Conservation (phyloP, 169 alveolate genomes). For the Plasmodium knowlesi region DNA sequence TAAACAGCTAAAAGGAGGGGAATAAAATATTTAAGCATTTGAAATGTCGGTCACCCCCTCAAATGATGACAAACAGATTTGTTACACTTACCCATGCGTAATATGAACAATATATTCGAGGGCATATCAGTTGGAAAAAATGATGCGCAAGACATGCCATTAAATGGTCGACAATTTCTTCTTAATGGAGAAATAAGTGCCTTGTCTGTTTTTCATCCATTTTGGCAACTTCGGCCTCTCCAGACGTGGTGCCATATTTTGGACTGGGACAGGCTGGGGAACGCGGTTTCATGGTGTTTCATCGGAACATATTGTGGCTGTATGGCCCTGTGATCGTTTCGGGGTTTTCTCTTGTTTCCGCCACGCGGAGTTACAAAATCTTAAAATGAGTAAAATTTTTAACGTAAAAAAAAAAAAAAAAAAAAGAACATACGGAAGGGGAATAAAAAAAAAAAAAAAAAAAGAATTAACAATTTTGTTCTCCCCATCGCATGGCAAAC, state of each 20-base stretch:
- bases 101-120: not conserved
- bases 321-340: not conserved
- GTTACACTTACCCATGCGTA: not conserved
- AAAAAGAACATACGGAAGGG: not conserved
- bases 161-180: not conserved
- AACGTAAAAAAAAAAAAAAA: not conserved
- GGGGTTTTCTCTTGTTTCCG: too few species aligned
- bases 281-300: not conserved
- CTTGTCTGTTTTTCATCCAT: not conserved
- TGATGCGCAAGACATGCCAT: not conserved
- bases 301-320: not conserved
- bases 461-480: not conserved
- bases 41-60: not conserved
- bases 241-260: not conserved
- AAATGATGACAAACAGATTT: not conserved
- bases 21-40: not conserved
- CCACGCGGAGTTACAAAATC: not conserved
- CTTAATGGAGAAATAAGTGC: not conserved
- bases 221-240: not conserved
- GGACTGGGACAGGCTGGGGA: not conserved
- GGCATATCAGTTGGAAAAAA: not conserved
- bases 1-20: not conserved
- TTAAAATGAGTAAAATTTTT: slow-evolving; percentile 6
- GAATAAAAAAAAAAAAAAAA: not conserved
- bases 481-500: not conserved